phyloP scores from a whole-genome alignment of 75 land plant genomes.

The Selaginella tamariscina region DNA sequence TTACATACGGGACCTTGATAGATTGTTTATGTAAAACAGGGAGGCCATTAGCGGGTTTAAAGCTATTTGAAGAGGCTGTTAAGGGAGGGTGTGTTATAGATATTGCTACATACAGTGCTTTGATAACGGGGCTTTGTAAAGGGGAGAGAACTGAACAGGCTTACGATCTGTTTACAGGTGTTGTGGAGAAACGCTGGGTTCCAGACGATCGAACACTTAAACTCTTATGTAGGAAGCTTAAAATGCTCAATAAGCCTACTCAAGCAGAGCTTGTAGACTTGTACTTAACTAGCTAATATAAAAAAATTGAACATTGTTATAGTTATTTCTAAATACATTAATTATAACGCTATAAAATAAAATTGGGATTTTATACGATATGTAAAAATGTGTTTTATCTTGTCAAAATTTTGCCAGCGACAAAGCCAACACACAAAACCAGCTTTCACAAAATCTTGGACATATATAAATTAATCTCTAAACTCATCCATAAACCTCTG shows the following conservation, averaged over 20 bases:
- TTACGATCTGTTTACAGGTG: neutral
- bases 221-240: neutral
- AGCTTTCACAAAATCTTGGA: neutral
- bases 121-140: neutral
- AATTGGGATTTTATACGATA: no score
- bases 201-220: neutral
- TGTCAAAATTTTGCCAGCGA: no score
- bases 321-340: no score
- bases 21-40: conserved; percentile 2
- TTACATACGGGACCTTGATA: conserved; percentile 5
- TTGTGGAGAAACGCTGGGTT: neutral
- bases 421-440: no score
- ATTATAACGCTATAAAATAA: no score
- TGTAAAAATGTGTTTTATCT: no score
- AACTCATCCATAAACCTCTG: conserved; percentile 72
- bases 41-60: neutral
- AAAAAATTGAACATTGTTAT: no score
- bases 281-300: neutral
- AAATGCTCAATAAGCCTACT: neutral
- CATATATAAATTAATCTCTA: conserved; percentile 25
- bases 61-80: neutral
- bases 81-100: neutral
- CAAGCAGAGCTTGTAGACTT: neutral
- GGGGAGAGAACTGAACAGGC: neutral
- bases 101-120: neutral